Base-by-base conservation (phyloP, 345 rosid genomes). In the Odontarrhena argentea region DNA sequence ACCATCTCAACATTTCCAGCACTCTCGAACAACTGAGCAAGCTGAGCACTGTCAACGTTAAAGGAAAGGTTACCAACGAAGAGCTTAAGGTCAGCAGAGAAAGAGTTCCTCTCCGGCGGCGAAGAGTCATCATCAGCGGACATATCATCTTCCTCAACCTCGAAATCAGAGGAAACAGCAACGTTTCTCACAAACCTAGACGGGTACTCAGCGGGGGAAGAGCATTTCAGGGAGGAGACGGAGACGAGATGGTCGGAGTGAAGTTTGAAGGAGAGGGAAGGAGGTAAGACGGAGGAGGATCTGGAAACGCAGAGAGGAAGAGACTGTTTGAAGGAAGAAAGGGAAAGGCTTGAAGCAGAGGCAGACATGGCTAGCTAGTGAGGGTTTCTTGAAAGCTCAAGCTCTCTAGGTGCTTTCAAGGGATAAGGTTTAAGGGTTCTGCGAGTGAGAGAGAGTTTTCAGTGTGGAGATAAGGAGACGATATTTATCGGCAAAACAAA, bases 11-110 rank as follows among this genome's bases (percentile, higher is more conserved):
- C 97, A 81, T 80, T 88, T 42, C 97, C 99, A 30, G 85, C 96
- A 58, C 65, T 77, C 71, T 84, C 91, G 58, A 95, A 95, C 67
- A 95, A 69, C 9, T 59, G 87, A 49, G 99, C 99, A 25, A 95
- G 99, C 88, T 86, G 96, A 32, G 91, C 81, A 50, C 99, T 91
- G 65, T 86, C 97, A 49, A 86, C 96, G 55, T 30, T 74, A 61
- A 95, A 95, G 11, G 99, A 89, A 38, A 95, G 96, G 71, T 95
- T 95, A 61, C 99, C 99, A 40, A 95, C 99, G 74, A 95, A 95
- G 65, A 95, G 79, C 25, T 88, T 89, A 30, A 87, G 85, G 86
- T 91, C 93, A 5, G 82, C 72, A 8, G 97, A 84, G 83, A 88
- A 83, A 5, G 73, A 68, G 61, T 58, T 81, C 1, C 75, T 83